These are phyloP conservation scores for Gossypium davidsonii DNA, from an alignment of 441 rosid species.

Conservation along the genomic window DNA sequence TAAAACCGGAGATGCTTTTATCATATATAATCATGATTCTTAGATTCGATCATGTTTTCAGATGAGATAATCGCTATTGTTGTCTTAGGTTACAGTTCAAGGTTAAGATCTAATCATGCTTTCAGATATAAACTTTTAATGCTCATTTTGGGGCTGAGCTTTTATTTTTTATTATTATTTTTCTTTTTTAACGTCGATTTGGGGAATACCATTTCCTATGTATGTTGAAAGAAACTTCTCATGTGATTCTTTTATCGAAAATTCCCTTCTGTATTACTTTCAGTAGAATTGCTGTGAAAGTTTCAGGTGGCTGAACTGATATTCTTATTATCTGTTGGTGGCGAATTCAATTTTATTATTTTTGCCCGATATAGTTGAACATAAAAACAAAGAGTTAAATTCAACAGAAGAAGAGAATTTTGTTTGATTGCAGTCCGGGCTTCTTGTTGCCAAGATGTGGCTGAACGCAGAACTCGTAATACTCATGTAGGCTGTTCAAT, in stretches of 20 bases:
- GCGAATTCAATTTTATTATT: too few species aligned
- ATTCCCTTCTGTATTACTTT: neutral
- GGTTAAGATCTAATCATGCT: conserved; percentile 24
- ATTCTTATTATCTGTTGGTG: neutral
- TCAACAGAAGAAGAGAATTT: too few species aligned
- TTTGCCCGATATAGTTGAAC: too few species aligned
- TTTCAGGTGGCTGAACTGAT: neutral
- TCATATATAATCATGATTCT: neutral
- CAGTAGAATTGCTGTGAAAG: neutral
- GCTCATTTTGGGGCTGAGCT: conserved; percentile 28
- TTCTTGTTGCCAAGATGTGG: neutral
- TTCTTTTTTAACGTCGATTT: conserved; percentile 10
- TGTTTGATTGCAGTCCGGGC: too few species aligned
- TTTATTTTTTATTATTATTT: neutral
- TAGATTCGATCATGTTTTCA: neutral
- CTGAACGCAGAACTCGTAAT: neutral
- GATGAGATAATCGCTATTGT: neutral
- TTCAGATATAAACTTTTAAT: conserved; percentile 30
- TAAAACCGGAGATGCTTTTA: neutral
- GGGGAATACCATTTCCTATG: conserved; percentile 17
- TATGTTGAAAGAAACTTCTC: neutral
- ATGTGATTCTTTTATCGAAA: conserved; percentile 5
- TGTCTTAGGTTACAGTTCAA: conserved; percentile 22
- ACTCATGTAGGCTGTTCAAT: too few species aligned
- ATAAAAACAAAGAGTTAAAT: too few species aligned